These are phyloP conservation scores for Micractinium sp. DNA, from an alignment of 139 green algal species.

Conservation along the genomic window DNA sequence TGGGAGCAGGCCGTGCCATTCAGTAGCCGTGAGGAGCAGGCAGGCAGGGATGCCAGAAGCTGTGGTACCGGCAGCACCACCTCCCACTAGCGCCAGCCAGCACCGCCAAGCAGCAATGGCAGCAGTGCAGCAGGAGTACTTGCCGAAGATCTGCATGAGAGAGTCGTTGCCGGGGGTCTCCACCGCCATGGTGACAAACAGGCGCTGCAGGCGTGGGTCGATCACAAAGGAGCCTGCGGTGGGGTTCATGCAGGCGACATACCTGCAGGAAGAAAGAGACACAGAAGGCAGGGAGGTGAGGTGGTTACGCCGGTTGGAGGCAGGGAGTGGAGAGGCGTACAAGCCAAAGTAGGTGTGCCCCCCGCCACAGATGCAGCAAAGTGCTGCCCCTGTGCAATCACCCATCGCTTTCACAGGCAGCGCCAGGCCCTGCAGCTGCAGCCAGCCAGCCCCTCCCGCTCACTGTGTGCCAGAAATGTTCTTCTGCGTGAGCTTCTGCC, in stretches of 20 bases:
- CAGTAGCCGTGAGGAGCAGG: not conserved
- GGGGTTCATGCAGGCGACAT: conserved; percentile 92
- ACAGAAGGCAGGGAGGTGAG: not conserved
- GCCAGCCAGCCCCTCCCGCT: conserved; percentile 16
- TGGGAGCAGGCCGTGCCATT: not conserved
- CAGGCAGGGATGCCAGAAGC: not conserved
- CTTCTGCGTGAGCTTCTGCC: conserved; percentile 89
- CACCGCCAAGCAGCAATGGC: too few relatives aligned
- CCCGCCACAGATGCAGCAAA: too few relatives aligned
- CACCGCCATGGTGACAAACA: conserved; percentile 93
- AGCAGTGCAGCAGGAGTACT: not conserved
- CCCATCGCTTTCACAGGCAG: too few relatives aligned
- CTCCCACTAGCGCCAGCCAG: too few relatives aligned
- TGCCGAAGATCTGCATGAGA: conserved; percentile 91
- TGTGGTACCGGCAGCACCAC: too few relatives aligned
- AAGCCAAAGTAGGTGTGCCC: not conserved
- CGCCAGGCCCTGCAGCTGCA: too few relatives aligned
- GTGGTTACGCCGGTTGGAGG: too few relatives aligned
- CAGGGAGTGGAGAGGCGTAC: not conserved
- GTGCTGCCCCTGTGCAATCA: not conserved
- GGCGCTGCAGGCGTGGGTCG: conserved; percentile 90
- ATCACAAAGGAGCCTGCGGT: conserved; percentile 89
- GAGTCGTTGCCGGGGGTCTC: conserved; percentile 87
- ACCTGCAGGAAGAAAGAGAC: conserved; percentile 22
- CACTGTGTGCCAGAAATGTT: conserved; percentile 92